Conservation (phyloP, 805 yeast genomes). For the Kluyveromyces nonfermentans region DNA sequence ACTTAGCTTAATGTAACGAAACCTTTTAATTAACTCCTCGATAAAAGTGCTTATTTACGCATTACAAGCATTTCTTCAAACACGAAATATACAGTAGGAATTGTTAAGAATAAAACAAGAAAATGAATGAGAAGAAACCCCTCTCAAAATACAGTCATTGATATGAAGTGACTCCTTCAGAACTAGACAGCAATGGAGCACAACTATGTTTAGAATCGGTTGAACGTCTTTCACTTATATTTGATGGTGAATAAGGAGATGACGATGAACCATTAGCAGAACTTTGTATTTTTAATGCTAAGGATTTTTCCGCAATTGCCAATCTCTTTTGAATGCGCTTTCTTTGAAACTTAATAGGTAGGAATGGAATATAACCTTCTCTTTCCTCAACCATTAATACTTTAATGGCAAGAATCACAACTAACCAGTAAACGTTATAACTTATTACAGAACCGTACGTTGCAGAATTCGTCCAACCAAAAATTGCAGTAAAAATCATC, state of each 20-base stretch:
- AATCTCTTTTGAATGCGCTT: conserved; percentile 38
- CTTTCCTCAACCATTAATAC: conserved; percentile 45
- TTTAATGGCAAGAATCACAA: conserved; percentile 35
- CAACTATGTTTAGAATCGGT: conserved; percentile 1
- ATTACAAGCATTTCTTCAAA: no score
- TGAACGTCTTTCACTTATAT: neutral
- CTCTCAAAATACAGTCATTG: neutral
- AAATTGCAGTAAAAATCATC: conserved; percentile 82
- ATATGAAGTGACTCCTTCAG: neutral
- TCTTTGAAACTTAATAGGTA: conserved; percentile 56
- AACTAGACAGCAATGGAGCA: neutral
- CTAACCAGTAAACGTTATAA: conserved; percentile 63
- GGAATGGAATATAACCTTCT: conserved; percentile 46
- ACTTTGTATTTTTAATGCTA: conserved; percentile 11
- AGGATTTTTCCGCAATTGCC: conserved; percentile 21
- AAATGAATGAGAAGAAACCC: no score
- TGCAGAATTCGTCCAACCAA: conserved; percentile 94
- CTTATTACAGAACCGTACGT: conserved; percentile 79
- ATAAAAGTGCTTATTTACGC: no score
- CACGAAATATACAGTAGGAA: neutral
- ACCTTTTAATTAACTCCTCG: no score
- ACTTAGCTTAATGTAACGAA: no score
- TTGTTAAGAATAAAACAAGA: neutral
- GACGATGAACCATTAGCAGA: neutral
- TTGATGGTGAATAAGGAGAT: neutral